These are phyloP conservation scores for Trichoderma oligosporum DNA, from an alignment of 2,329 filamentous ascomycete genomes.

Conservation along the genomic window DNA sequence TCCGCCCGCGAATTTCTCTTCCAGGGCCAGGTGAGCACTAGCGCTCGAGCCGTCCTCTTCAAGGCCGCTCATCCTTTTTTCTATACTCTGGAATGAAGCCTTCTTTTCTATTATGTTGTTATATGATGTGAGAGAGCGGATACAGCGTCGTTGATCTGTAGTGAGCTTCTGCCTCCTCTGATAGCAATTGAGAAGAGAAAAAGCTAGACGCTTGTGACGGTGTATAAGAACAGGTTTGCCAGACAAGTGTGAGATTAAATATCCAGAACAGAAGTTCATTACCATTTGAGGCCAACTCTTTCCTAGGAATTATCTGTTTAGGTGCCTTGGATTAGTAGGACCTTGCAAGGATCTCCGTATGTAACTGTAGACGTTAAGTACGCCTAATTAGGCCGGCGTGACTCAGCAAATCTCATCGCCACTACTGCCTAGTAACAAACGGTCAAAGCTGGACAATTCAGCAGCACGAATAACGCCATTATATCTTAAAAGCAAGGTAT, in stretches of 20 bases:
- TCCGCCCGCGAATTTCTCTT: slow-evolving; percentile 24
- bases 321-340: too few relatives aligned
- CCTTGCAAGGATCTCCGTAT: too few relatives aligned
- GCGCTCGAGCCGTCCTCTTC: slow-evolving; percentile 8
- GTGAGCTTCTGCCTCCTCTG: not conserved
- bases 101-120: not conserved
- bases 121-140: not conserved
- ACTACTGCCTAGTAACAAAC: too few relatives aligned
- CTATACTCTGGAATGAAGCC: not conserved
- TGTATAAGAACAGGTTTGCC: not conserved
- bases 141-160: not conserved
- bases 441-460: too few relatives aligned
- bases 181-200: not conserved
- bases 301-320: not conserved
- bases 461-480: too few relatives aligned
- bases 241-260: not conserved
- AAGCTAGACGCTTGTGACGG: not conserved
- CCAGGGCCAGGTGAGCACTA: slow-evolving; percentile 23
- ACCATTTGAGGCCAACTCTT: not conserved
- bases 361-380: too few relatives aligned
- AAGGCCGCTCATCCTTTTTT: not conserved
- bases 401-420: slow-evolving; percentile 16
- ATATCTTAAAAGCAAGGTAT: too few relatives aligned
- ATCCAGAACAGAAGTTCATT: not conserved
- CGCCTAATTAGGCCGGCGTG: slow-evolving; percentile 5